Conservation (phyloP, 2,329 filamentous ascomycete genomes). For the Colletotrichum costaricense region DNA sequence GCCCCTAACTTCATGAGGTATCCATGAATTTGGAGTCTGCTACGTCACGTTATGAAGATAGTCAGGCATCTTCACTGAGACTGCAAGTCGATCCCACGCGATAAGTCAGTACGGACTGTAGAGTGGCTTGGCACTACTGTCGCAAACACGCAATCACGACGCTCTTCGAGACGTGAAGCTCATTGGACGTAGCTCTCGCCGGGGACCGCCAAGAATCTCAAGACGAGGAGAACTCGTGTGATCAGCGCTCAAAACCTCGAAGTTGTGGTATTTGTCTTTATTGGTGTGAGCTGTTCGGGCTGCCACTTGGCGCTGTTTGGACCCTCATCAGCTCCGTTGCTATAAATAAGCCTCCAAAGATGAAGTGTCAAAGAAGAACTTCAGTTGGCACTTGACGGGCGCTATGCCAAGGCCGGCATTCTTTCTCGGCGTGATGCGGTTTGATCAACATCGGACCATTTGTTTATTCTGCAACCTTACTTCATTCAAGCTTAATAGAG, state of each 20-base stretch:
- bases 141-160: neutral
- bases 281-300: neutral
- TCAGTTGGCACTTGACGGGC: no score
- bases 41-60: neutral
- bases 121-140: constrained; percentile 10
- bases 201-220: neutral
- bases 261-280: neutral
- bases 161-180: neutral
- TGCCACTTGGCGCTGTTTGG: neutral
- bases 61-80: neutral
- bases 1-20: neutral
- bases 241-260: neutral
- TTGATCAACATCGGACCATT: constrained; percentile 1
- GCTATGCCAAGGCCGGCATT: constrained; percentile 2
- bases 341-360: constrained; percentile 12
- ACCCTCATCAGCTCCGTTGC: neutral
- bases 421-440: neutral
- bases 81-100: neutral
- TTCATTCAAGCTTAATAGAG: constrained; percentile 2
- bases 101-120: neutral
- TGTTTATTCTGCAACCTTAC: neutral
- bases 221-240: neutral
- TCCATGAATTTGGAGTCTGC: neutral
- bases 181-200: neutral
- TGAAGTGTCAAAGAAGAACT: neutral